These are phyloP conservation scores for Eucalyptus caleyi DNA, from an alignment of 345 rosid genomes.

Conservation along the genomic window DNA sequence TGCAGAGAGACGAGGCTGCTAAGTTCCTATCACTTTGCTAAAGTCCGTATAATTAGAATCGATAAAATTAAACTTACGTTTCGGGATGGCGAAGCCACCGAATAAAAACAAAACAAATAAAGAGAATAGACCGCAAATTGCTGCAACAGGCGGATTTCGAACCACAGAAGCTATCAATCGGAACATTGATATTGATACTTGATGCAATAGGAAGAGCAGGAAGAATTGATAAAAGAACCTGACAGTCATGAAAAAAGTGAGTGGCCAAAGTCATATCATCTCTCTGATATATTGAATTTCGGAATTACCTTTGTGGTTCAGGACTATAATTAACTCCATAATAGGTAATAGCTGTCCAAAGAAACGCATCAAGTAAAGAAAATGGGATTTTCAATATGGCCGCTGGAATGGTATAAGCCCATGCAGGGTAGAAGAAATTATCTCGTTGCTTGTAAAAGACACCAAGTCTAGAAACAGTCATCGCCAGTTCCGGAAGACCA, in stretches of 20 bases:
- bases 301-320: conserved; percentile 20
- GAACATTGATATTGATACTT: conserved; percentile 27
- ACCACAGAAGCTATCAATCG: conserved; percentile 27
- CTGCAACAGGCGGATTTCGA: conserved; percentile 14
- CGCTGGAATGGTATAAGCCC: conserved; percentile 34
- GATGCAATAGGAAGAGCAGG: conserved; percentile 30
- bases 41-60: no score
- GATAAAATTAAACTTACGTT: conserved; percentile 8
- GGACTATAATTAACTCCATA: conserved; percentile 40
- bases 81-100: conserved; percentile 26
- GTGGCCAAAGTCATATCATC: not conserved
- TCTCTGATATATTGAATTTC: no score
- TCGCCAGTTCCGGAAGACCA: conserved; percentile 23
- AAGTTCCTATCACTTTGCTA: not conserved
- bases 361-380: conserved; percentile 26
- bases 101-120: conserved; percentile 9
- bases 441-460: conserved; percentile 43
- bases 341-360: conserved; percentile 46
- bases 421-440: conserved; percentile 33
- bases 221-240: conserved; percentile 33
- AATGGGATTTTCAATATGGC: conserved; percentile 28
- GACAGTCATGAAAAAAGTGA: not conserved
- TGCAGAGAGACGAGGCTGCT: not conserved
- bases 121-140: not conserved
- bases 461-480: conserved; percentile 22